Conservation (phyloP, 495 filamentous ascomycete genomes). For the Penicillium riverlandense region DNA sequence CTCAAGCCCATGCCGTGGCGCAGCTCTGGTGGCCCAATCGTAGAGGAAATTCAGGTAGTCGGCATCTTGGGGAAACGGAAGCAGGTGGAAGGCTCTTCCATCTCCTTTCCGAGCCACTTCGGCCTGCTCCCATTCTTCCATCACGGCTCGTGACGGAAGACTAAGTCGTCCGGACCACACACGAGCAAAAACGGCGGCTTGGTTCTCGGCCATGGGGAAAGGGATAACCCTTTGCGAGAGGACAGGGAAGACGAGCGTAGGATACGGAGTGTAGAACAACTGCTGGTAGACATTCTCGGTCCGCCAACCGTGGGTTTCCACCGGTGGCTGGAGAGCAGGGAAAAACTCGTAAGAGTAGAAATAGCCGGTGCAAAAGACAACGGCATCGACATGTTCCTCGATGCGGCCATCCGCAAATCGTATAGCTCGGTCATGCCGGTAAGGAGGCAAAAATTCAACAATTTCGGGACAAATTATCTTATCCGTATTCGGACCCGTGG, state of each 20-base stretch:
- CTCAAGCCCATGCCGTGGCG: slow-evolving; percentile 26
- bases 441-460: slow-evolving; percentile 43
- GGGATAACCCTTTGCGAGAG: slow-evolving; percentile 76
- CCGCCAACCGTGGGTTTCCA: slow-evolving; percentile 62
- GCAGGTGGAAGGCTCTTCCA: slow-evolving; percentile 52
- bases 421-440: slow-evolving; percentile 34
- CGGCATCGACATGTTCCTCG: slow-evolving; percentile 43
- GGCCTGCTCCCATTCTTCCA: slow-evolving; percentile 57
- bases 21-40: slow-evolving; percentile 49
- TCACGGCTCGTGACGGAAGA: slow-evolving; percentile 54
- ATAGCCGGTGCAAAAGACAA: slow-evolving; percentile 57
- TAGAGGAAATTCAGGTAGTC: slow-evolving; percentile 69
- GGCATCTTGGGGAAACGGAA: slow-evolving; percentile 68
- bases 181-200: slow-evolving; percentile 68
- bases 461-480: slow-evolving; percentile 56
- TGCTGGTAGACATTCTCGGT: slow-evolving; percentile 67
- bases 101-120: slow-evolving; percentile 34
- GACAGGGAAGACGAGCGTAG: slow-evolving; percentile 71
- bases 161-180: slow-evolving; percentile 62
- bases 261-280: slow-evolving; percentile 65
- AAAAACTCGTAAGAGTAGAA: slow-evolving; percentile 54
- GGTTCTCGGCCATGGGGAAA: slow-evolving; percentile 72
- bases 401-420: slow-evolving; percentile 44
- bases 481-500: slow-evolving; percentile 14
- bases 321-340: slow-evolving; percentile 43